Evolutionary conservation across 768 basidiomycete species (phyloP).

Genomic region (Neoboletus subvelutipes): DNA sequence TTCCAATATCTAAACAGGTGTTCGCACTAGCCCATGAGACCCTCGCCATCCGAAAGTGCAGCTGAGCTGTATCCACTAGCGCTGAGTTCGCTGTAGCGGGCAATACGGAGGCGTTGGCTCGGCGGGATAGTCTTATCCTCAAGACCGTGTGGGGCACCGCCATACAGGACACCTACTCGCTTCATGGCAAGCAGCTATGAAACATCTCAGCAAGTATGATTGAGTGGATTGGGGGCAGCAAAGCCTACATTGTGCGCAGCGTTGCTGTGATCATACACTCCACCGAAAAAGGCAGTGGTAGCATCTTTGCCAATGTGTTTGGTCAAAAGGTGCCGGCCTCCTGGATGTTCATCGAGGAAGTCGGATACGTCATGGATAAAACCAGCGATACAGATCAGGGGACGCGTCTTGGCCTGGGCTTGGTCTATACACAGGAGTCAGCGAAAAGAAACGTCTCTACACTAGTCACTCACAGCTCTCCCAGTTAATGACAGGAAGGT

Average conservation of each 20-base stretch:
- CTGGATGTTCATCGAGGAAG: constrained; percentile 91
- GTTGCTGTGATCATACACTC: constrained; percentile 86
- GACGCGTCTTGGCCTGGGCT: constrained; percentile 74
- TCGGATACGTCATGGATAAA: constrained; percentile 88
- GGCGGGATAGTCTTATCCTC: constrained; percentile 71
- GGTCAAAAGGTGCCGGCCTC: constrained; percentile 79
- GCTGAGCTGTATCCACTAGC: constrained; percentile 53
- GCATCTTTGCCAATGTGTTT: constrained; percentile 90
- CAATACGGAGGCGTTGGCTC: constrained; percentile 68
- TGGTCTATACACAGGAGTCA: constrained; percentile 50
- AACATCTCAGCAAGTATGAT: constrained; percentile 5
- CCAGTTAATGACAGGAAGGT: constrained; percentile 84
- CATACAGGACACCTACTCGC: constrained; percentile 54
- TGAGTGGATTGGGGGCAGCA: rapidly evolving
- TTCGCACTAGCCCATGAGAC: constrained; percentile 38
- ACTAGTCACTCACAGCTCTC: constrained; percentile 63
- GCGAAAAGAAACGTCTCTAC: not conserved
- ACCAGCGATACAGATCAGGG: constrained; percentile 83
- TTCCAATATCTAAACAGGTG: not conserved
- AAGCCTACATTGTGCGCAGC: constrained; percentile 76
- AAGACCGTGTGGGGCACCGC: constrained; percentile 51
- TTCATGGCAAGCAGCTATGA: constrained; percentile 43
- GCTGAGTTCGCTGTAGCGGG: constrained; percentile 56
- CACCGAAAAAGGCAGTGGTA: constrained; percentile 92
- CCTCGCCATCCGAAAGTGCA: constrained; percentile 58